Base-by-base conservation (phyloP, 2,329 filamentous ascomycete genomes). In the Penicillium sp. region DNA sequence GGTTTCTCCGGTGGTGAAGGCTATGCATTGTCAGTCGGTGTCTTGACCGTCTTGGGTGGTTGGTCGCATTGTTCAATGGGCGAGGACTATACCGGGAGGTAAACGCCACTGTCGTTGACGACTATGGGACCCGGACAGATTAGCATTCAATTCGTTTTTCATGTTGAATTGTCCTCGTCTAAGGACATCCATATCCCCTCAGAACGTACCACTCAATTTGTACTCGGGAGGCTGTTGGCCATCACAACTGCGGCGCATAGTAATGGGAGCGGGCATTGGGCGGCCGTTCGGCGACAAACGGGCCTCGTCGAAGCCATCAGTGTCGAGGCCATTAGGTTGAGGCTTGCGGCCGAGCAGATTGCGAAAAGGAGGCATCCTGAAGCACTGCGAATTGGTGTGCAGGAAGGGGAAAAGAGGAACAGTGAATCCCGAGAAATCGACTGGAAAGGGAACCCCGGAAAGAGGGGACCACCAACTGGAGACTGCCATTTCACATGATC, bases 101-200 rank as follows among this genome's bases (percentile, higher is more conserved):
- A 98, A 63, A 96, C 90, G 67, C 94, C 94, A 75, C 90, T 96
- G 78, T 96, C 93, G 74, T 96, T 96, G 76, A 98, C 95, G 66
- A 97, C 94, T 97, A 75, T 68, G 63, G 54, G 38, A 61, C 65
- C 73, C 64, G 75, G 72, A 68, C 2, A 28, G 3, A 38, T 61
- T 63, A 72, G 66, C 65, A 57, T 62, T 54, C 34, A 48, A 51
- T 52, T 48, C 48, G 7, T 31, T 31, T 31, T 31, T 39, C 59
- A 25, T 42, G 39, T 11, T n/a, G n/a, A 34, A 31, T 8, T 38
- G 11, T 8, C 31, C 22, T 20, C 15, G 39, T 49, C 15, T 51
- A 28, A 43, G 15, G 48, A 10, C n/a, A 28, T 14, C n/a, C 12
- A n/a, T 51, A 43, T 56, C 34, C 55, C 52, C 53, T 55, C 86